Evolutionary conservation across 2,329 filamentous ascomycete genomes (phyloP).

Genomic region (Exophiala sp.): DNA sequence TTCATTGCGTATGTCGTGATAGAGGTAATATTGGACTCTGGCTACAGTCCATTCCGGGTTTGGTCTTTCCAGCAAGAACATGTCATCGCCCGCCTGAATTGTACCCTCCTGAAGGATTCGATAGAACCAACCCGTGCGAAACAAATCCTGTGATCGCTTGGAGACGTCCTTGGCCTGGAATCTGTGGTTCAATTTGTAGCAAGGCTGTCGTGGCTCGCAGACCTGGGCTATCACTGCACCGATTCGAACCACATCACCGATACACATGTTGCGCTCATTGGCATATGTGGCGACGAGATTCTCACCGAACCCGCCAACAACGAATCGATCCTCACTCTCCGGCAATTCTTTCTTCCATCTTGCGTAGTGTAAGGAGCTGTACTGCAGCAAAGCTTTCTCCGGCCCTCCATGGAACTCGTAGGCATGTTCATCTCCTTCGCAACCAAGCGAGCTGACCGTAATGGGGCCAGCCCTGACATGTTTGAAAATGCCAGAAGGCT

Average conservation of each 20-base stretch:
- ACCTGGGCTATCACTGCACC: conserved; percentile 55
- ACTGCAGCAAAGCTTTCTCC: conserved; percentile 63
- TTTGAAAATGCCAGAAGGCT: conserved; percentile 15
- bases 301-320: conserved; percentile 61
- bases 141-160: conserved; percentile 53
- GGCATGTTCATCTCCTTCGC: conserved; percentile 61
- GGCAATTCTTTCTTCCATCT: conserved; percentile 55
- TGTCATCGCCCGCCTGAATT: conserved; percentile 55
- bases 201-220: conserved; percentile 60
- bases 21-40: conserved; percentile 60
- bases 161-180: conserved; percentile 63
- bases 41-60: conserved; percentile 62
- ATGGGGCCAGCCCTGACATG: conserved; percentile 6
- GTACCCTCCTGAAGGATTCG: conserved; percentile 56
- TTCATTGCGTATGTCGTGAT: conserved; percentile 51
- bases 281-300: conserved; percentile 58
- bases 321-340: conserved; percentile 49
- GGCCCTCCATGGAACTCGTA: conserved; percentile 58
- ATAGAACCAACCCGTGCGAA: conserved; percentile 65
- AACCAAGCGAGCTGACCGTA: conserved; percentile 38
- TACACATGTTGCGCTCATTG: conserved; percentile 64
- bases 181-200: conserved; percentile 67
- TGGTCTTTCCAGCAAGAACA: conserved; percentile 53
- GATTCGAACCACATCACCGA: conserved; percentile 59
- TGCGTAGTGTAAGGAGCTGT: conserved; percentile 59